phyloP scores from a whole-genome alignment of 345 rosid species.

The Salix dunnii region DNA sequence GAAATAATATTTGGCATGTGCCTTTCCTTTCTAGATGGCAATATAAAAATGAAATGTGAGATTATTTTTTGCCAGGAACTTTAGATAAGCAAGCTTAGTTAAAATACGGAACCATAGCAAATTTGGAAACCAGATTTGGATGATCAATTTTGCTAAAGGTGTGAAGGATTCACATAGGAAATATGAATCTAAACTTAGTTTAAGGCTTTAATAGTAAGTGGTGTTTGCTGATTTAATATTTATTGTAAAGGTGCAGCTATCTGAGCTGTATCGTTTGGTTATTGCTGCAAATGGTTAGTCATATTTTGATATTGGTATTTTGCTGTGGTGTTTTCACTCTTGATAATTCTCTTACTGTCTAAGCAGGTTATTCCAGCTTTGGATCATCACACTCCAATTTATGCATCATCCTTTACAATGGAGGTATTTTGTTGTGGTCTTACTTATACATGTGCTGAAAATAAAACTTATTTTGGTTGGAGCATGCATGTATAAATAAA shows the following conservation, averaged over 20 bases:
- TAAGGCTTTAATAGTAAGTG: background rate
- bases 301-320: background rate
- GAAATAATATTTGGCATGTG: background rate
- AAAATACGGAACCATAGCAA: background rate
- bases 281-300: background rate
- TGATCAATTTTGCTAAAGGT: background rate
- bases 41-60: background rate
- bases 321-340: background rate
- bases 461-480: background rate
- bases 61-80: background rate
- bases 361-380: slow-evolving; percentile 89
- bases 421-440: slow-evolving; percentile 51
- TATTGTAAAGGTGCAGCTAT: background rate
- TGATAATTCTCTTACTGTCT: slow-evolving; percentile 18
- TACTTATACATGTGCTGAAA: background rate
- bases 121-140: background rate
- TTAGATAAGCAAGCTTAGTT: background rate
- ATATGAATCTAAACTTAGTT: background rate
- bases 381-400: slow-evolving; percentile 81
- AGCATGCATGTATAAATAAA: background rate
- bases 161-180: background rate
- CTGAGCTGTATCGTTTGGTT: background rate
- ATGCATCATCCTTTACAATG: slow-evolving; percentile 94
- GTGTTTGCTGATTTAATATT: background rate
- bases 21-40: background rate